phyloP scores from a whole-genome alignment of 116 monocot genomes.

The Phalaenopsis hybrid region DNA sequence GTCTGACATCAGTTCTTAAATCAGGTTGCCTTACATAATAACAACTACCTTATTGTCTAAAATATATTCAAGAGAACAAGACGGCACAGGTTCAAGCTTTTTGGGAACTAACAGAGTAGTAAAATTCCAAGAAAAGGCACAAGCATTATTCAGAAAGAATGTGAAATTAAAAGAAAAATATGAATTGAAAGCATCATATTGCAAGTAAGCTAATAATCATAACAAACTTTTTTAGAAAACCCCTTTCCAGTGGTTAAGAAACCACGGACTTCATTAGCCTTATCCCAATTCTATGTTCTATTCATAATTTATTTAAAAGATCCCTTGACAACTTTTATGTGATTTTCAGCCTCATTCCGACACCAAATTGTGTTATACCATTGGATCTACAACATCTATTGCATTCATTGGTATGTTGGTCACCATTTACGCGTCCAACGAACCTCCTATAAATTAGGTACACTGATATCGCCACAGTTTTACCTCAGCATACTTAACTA shows the following conservation, averaged over 20 bases:
- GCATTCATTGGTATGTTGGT: neutral
- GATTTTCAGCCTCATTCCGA: neutral
- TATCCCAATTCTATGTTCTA: neutral
- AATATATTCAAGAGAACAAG: neutral
- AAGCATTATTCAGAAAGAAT: neutral
- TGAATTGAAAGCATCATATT: neutral
- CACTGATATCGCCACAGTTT: neutral
- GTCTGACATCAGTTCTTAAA: slow-evolving; percentile 13
- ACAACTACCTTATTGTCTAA: slow-evolving; percentile 13
- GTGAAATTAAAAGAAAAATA: too few species aligned
- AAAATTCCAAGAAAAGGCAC: neutral
- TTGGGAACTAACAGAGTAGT: neutral
- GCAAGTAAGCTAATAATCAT: neutral
- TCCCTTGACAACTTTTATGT: neutral
- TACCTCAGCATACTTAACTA: neutral
- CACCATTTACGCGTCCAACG: neutral
- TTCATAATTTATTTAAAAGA: neutral
- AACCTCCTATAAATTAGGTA: neutral
- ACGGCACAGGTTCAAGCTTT: neutral
- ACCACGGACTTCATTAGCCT: neutral
- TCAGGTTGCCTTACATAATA: slow-evolving; percentile 17
- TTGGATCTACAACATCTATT: neutral
- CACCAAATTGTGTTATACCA: neutral
- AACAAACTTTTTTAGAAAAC: neutral
- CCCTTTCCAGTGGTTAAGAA: neutral